Percentiles rank a stretch among this genome's conserved stretches.
Conservation (phyloP, 805 yeast species). For the Cephaloascus albidus region DNA sequence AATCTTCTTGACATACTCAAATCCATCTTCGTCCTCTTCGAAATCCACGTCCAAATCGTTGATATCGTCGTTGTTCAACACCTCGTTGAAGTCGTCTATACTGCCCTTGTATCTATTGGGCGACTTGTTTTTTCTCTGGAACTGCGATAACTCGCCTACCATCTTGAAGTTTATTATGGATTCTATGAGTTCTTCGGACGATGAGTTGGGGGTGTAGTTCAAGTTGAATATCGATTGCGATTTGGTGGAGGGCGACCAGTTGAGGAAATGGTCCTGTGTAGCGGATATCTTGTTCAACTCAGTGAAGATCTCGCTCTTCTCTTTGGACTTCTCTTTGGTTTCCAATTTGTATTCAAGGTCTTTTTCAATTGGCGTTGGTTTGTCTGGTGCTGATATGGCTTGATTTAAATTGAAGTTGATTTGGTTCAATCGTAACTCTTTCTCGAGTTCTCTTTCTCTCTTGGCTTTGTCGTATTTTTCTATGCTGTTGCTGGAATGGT, state of each 20-base stretch:
- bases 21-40: background rate
- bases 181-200: constrained; percentile 5
- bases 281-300: background rate
- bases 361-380: background rate
- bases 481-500: background rate
- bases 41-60: constrained; percentile 4
- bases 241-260: background rate
- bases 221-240: background rate
- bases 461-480: background rate
- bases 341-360: background rate
- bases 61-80: background rate
- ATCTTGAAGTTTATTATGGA: constrained; percentile 5
- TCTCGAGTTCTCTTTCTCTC: background rate
- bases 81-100: background rate
- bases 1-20: background rate
- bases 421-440: background rate
- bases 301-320: background rate
- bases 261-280: background rate
- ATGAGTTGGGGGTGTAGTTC: constrained; percentile 5
- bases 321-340: background rate
- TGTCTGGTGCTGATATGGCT: background rate
- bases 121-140: constrained; percentile 1
- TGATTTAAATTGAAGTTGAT: background rate
- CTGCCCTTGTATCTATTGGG: background rate
- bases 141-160: constrained; percentile 6